Evolutionary conservation across 129 eudicot genomes (phyloP).

Genomic region (Flaveria robusta): DNA sequence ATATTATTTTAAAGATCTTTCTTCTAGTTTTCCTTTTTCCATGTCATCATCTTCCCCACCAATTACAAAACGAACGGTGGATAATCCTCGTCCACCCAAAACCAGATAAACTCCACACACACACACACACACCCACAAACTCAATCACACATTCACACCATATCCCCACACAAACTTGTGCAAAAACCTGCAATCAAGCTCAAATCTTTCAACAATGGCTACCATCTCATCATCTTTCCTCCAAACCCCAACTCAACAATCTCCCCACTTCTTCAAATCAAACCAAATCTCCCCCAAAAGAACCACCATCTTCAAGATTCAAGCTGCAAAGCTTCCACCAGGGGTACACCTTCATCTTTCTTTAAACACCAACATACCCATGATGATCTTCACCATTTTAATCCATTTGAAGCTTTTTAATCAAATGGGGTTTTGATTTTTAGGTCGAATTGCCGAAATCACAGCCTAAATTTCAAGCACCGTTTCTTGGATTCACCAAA

Average conservation of each 20-base stretch:
- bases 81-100: constrained; percentile 26
- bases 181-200: constrained; percentile 12
- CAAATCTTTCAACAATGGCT: constrained; percentile 37
- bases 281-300: constrained; percentile 26
- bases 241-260: constrained; percentile 24
- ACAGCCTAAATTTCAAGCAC: constrained; percentile 66
- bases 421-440: constrained; percentile 7
- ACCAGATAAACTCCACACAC: constrained; percentile 30
- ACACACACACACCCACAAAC: background rate
- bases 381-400: background rate
- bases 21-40: background rate
- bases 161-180: constrained; percentile 1
- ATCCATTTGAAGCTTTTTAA: background rate
- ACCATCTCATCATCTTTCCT: constrained; percentile 40
- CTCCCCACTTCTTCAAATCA: constrained; percentile 28
- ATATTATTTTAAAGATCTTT: background rate
- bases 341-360: constrained; percentile 48
- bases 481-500: constrained; percentile 80
- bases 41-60: constrained; percentile 28
- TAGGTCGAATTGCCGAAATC: constrained; percentile 84
- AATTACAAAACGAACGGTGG: constrained; percentile 32
- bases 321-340: constrained; percentile 86
- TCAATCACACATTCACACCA: background rate
- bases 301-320: constrained; percentile 45
- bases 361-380: no score